Evolutionary conservation across 345 rosid genomes (phyloP).

Genomic region (Crucihimalaya himalaica): DNA sequence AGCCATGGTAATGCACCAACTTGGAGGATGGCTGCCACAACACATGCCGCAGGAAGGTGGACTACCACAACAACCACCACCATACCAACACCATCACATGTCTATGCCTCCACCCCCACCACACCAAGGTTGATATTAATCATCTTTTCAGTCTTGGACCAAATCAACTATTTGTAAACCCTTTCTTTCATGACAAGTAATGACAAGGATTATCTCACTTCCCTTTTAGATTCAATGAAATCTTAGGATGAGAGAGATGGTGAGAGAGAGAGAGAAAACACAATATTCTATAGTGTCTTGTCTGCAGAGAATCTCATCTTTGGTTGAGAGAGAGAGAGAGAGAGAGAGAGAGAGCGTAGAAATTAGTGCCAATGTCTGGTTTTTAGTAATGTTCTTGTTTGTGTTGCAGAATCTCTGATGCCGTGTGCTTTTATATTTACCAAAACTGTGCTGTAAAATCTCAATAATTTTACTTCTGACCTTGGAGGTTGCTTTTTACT

Average conservation of each 20-base stretch:
- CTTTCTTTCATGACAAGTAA: slow-evolving; percentile 31
- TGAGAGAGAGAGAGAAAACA: neutral
- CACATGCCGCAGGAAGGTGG: slow-evolving; percentile 33
- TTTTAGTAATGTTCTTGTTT: slow-evolving; percentile 20
- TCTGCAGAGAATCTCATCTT: slow-evolving; percentile 31
- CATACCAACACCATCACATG: slow-evolving; percentile 72
- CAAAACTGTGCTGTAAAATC: slow-evolving; percentile 15
- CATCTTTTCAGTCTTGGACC: neutral
- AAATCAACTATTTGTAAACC: slow-evolving; percentile 27
- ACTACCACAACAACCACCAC: slow-evolving; percentile 58
- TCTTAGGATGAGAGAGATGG: neutral
- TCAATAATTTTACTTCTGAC: slow-evolving; percentile 23
- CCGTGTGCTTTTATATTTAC: slow-evolving; percentile 35
- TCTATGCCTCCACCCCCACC: slow-evolving; percentile 71
- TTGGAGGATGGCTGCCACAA: slow-evolving; percentile 64
- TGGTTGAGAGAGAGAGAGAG: slow-evolving; percentile 7
- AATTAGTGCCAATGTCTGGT: slow-evolving; percentile 23
- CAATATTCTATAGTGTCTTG: slow-evolving; percentile 15
- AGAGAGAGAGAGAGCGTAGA: slow-evolving; percentile 5
- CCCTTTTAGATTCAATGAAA: slow-evolving; percentile 1
- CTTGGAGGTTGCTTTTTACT: slow-evolving; percentile 33
- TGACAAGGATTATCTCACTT: slow-evolving; percentile 4
- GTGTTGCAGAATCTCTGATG: slow-evolving; percentile 36
- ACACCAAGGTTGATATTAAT: slow-evolving; percentile 35
- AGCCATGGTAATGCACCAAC: slow-evolving; percentile 79